These are phyloP conservation scores for Boletus tomentosulus DNA, from an alignment of 768 basidiomycete species.

Conservation along the genomic window DNA sequence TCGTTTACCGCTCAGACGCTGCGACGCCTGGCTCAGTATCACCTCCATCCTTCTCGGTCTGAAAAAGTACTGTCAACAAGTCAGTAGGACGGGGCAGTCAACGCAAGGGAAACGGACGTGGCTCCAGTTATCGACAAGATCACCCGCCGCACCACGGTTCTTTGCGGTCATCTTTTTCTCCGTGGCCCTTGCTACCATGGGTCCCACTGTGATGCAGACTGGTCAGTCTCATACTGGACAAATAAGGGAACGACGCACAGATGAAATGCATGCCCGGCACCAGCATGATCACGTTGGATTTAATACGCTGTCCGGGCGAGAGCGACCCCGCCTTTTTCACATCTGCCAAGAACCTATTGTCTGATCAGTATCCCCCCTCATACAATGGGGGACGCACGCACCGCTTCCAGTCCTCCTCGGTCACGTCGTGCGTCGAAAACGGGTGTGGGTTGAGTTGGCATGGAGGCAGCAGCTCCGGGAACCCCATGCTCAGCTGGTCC, in stretches of 20 bases:
- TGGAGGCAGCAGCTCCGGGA: slow-evolving; percentile 41
- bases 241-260: too few species aligned
- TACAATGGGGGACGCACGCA: too few species aligned
- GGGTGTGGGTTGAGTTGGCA: slow-evolving; percentile 40
- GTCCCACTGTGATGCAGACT: too few species aligned
- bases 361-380: too few species aligned
- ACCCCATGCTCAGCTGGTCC: slow-evolving; percentile 36
- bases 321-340: slow-evolving; percentile 33
- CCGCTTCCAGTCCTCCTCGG: slow-evolving; percentile 49
- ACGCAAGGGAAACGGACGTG: too few species aligned
- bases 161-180: slow-evolving; percentile 29
- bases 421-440: slow-evolving; percentile 47
- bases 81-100: too few species aligned
- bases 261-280: slow-evolving; percentile 29
- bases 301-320: slow-evolving; percentile 32
- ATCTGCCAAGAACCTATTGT: slow-evolving; percentile 42
- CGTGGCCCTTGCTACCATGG: too few species aligned
- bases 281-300: slow-evolving; percentile 28
- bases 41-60: slow-evolving; percentile 42
- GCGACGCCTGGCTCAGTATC: slow-evolving; percentile 32
- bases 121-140: slow-evolving; percentile 49
- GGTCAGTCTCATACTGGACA: too few species aligned
- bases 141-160: slow-evolving; percentile 38
- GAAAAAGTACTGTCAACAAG: slow-evolving; percentile 42
- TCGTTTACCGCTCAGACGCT: slow-evolving; percentile 26